A percentile compares a stretch with the other conserved stretches of the same genome.
Conservation (phyloP, 2,329 filamentous ascomycete species). For the Pseudopithomyces chartarum region DNA sequence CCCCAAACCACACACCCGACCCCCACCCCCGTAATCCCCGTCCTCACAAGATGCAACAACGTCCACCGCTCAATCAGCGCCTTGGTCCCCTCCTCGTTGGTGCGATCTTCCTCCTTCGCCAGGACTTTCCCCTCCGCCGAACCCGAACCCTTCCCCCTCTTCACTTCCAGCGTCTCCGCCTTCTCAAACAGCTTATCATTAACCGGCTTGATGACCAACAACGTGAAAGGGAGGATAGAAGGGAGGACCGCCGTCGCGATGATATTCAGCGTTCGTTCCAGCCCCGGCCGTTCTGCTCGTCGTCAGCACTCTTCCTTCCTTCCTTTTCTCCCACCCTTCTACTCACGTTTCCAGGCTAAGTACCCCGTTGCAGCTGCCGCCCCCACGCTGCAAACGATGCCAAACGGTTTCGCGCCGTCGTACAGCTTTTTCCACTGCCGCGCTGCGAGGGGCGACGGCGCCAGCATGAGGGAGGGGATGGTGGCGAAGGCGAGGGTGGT, state of each 20-base stretch:
- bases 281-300: no score
- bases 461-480: conserved; percentile 60
- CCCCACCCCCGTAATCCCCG: conserved; percentile 38
- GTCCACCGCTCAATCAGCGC: conserved; percentile 62
- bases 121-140: conserved; percentile 57
- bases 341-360: conserved; percentile 52
- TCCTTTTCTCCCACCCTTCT: no score
- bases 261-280: no score
- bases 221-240: conserved; percentile 59
- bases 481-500: conserved; percentile 48
- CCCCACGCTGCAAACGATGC: conserved; percentile 48
- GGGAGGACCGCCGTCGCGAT: conserved; percentile 53
- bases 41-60: conserved; percentile 56
- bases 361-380: conserved; percentile 51
- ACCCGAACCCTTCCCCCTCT: conserved; percentile 48
- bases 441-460: conserved; percentile 60
- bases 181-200: conserved; percentile 57
- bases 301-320: no score
- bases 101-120: conserved; percentile 48
- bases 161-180: conserved; percentile 47
- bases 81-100: conserved; percentile 54
- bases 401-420: conserved; percentile 45
- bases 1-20: conserved; percentile 31
- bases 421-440: conserved; percentile 59
- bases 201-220: conserved; percentile 52